Evolutionary conservation across 306 rosid genomes (phyloP), one percentile per base, ranked within the genome.

Genomic region (Adenanthera pavonina): DNA sequence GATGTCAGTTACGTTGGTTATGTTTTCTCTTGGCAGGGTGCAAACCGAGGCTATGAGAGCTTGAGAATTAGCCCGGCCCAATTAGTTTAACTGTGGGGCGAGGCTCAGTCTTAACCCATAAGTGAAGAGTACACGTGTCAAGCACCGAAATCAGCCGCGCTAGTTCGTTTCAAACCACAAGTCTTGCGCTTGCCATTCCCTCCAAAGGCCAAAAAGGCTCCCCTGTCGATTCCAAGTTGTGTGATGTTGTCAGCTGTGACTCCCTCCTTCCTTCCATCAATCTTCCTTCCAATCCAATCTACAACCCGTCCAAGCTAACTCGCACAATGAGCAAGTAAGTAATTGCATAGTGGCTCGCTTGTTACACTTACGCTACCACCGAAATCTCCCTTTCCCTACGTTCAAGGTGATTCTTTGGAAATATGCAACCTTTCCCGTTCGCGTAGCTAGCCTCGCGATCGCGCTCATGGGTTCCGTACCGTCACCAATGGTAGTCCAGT

Each of bases 111-210:
- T 7, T 16, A 11, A 17, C 35, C 30, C 16, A 79, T 10, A n/a
- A 11, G 11, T 61, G 30, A 5, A 4, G 2, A 41, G 12, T 9
- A 81, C 81, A 77, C 87, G 86, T 79, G 84, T 76, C 84, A 57
- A 41, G 0, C 20, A 16, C 34, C 0, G 2, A n/a, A 33, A 1
- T 14, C 62, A 20, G 44, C 81, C 91, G 80, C 97, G 97, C 83
- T 48, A 7, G 43, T 11, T 6, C 6, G 47, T 91, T 86, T 81
- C 56, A 86, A 91, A 76, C 94, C 97, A 85, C 89, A 81, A 48
- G 51, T 71, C 44, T 17, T 56, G 35, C 85, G 7, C 85, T 70
- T 82, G 73, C 65, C 73, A 25, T 90, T 93, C 91, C 94, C 97
- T 87, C 92, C 90, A 53, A 60, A 53, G 14, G 13, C 14, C 8